Base-by-base conservation (phyloP, 2,329 filamentous ascomycete species). In the Lachnellula arida region DNA sequence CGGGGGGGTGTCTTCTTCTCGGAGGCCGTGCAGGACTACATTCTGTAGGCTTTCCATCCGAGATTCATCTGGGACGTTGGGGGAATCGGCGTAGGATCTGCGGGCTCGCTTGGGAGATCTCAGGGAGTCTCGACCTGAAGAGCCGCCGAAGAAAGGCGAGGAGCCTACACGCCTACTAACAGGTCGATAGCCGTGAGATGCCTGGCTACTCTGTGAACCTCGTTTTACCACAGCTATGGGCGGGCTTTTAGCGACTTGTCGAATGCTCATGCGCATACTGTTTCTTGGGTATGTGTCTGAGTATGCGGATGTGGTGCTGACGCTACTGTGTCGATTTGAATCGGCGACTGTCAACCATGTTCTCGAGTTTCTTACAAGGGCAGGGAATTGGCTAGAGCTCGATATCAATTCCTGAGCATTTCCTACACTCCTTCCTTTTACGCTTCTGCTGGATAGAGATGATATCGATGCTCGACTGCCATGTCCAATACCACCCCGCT, bases 121-220 rank as follows among this genome's bases (percentile, higher is more conserved):
- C 15, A 60, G 56, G 23, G 63, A 60, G 34, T 52, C 53, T 17
- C 62, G 47, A 14, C 49, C 50, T 15, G 57, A 56, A 9, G 61
- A 60, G 25, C 65, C 63, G 5, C 59, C 60, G 37, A 68, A 69
- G 56, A 70, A 70, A 6, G 67, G 66, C 7, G 65, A 65, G 3
- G 59, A 59, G 11, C 66, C 66, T 14, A 59, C 44, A 11, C 67
- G 57, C 46, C 68, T 55, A 37, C 59, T 63, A 0, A 68, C 54
- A 22, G 65, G 65, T 5, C 63, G 57, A 22, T 58, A 62, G 44
- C 46, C 55, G 39, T 50, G 47, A 34, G 48, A 55, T 42, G 49
- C 52, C 6, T 22, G 50, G 51, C 55, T 60, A 25, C 47, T 61
- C 23, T 46, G 44, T 15, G 44, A 46, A 34, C 12, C 19, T 7